Base-by-base conservation (phyloP, 31 red algal genomes). In the Asparagopsis taxiformis region DNA sequence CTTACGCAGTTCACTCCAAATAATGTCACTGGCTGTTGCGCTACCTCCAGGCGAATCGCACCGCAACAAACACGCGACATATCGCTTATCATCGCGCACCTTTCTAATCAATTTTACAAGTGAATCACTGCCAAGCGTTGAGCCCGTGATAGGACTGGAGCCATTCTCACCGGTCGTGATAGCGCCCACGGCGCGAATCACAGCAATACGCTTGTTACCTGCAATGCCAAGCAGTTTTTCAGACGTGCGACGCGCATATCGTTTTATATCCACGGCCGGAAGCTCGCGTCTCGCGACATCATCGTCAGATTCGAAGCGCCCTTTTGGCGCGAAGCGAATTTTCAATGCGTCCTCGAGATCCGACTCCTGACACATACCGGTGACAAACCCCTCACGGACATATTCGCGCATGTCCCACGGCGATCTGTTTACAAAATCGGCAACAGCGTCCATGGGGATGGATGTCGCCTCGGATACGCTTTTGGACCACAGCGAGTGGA, bases 21-120 rank as follows among this genome's bases (percentile, higher is more conserved):
- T 91, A 29, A 99, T 87, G 55, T 99, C 96, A 16, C 75, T 80
- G 3, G 96, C 87, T 20, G 94, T 79, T 13, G 91, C 88, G 20
- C 77, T 82, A 0, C 96, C 96, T 31, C 96, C 96, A 0, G 91
- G 91, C 43, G 87, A 92, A 63, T 99, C 91, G 55, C 90, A 72
- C 24, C 96, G 81, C 20, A 99, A 72, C 48, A 99, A 48, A 39
- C 90, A 75, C 4, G 91, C 96, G 19, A 68, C 80, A 46, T 85
- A 73, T 15, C 52, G 54, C 41, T 88, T 78, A 58, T 94, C 79
- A 33, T 86, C 71, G 34, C 71, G 48, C 72, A 90, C 88, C 43
- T 91, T 80, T 10, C 77, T 74, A 58, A 99, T 70, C 26, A 92
- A 51, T 54, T 89, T 62, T 8, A 99, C 75, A 15, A 95, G 31